Base-by-base conservation (phyloP, 345 rosid genomes). In the Passiflora organensis region DNA sequence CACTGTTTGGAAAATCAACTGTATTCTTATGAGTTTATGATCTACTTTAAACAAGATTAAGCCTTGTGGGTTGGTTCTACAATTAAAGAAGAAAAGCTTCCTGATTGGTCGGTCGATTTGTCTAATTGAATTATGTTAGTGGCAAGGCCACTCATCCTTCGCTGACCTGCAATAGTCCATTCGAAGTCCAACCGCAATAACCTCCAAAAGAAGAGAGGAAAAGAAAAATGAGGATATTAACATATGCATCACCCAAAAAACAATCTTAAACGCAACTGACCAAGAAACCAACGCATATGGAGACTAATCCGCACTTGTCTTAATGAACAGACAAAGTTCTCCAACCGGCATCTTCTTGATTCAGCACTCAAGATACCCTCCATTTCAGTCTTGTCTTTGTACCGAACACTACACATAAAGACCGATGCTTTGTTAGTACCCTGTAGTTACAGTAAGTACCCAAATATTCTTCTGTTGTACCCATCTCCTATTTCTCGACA, bases 111-210 rank as follows among this genome's bases (percentile, higher is more conserved):
- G 43, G n/a, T 47, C 48, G 37, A 59, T 36, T 39, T 12, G n/a
- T 16, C 36, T 10, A 0, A 8, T 2, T 21, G 12, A 24, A 1
- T 48, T 4, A 34, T 49, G 23, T 23, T 41, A 49, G 53, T 59
- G 53, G 46, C 45, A 59, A 23, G 11, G 9, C 54, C 55, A 37
- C 47, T 28, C 2, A 43, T 21, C 34, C 34, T 28, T 28, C n/a
- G 34, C 34, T 28, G 34, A 28, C 34, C 34, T 28, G 3, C 34
- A 2, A 3, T 8, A 28, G 34, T 28, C 43, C 5, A 15, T 47
- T 5, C 51, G 4, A 48, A 20, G 13, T 2, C 63, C 54, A 34
- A 59, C 24, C 38, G 13, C 53, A 48, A 13, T 20, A 58, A 38
- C 55, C 23, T 48, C 50, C 15, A 48, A 22, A 48, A 48, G n/a